These are phyloP conservation scores for Coprinopsis marcescibilis DNA, from an alignment of 768 basidiomycete genomes.

Conservation along the genomic window DNA sequence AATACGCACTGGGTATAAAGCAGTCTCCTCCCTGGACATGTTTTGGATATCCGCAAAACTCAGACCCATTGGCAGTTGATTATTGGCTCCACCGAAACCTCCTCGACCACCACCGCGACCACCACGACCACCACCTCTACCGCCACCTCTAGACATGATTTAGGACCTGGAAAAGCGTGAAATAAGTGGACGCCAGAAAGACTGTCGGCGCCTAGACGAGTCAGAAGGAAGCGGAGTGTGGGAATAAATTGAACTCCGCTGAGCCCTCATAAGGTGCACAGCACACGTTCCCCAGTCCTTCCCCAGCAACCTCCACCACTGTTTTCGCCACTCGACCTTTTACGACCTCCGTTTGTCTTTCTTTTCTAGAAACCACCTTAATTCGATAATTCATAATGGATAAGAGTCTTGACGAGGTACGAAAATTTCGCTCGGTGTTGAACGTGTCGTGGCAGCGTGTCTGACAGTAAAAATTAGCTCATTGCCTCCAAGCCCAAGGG, in stretches of 20 bases:
- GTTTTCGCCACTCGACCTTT: conserved; percentile 14
- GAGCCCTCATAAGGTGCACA: conserved; percentile 23
- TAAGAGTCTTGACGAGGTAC: conserved; percentile 78
- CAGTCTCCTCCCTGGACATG: conserved; percentile 69
- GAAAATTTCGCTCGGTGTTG: conserved; percentile 21
- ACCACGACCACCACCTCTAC: conserved; percentile 34
- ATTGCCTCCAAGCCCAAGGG: conserved; percentile 58
- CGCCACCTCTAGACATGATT: conserved; percentile 34
- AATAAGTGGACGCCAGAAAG: background rate
- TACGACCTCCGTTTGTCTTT: conserved; percentile 16
- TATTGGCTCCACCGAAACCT: conserved; percentile 46
- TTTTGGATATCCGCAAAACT: conserved; percentile 76
- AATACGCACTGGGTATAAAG: conserved; percentile 71
- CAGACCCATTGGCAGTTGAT: conserved; percentile 70
- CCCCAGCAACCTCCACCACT: conserved; percentile 30
- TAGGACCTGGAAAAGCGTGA: background rate
- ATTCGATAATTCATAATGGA: conserved; percentile 46
- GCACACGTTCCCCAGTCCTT: conserved; percentile 16
- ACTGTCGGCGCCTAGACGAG: no score
- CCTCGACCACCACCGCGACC: conserved; percentile 51
- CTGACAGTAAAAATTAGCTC: conserved; percentile 41
- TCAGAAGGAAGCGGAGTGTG: conserved; percentile 15
- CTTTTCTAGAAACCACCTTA: conserved; percentile 9
- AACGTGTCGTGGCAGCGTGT: conserved; percentile 21
- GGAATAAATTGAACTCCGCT: conserved; percentile 36